phyloP scores from a whole-genome alignment of 768 basidiomycete species.

The Cystofilobasidium capitatum region DNA sequence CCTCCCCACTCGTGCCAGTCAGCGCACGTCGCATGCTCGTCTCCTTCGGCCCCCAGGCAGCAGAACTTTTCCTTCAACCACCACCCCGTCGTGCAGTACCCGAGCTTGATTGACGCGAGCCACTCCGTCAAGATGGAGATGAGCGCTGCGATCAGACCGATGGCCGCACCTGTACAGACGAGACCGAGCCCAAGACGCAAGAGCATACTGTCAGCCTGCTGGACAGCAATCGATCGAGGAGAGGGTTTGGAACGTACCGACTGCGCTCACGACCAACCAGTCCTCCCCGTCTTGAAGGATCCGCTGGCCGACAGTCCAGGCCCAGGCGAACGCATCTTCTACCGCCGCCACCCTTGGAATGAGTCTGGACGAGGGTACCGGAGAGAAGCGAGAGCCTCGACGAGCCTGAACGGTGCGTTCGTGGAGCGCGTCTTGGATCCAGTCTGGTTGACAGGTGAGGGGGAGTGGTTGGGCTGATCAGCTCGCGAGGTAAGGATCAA shows the following conservation, averaged over 20 bases:
- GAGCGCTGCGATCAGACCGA: conserved; percentile 86
- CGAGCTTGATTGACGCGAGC: conserved; percentile 96
- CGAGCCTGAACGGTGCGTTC: conserved; percentile 64
- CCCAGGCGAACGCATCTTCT: conserved; percentile 38
- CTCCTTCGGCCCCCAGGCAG: conserved; percentile 84
- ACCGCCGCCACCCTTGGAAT: conserved; percentile 36
- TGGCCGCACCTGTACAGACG: conserved; percentile 66
- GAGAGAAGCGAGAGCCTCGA: conserved; percentile 43
- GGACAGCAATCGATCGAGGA: background rate
- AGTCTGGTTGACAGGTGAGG: conserved; percentile 51
- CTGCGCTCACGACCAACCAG: conserved; percentile 83
- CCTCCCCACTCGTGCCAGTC: conserved; percentile 87
- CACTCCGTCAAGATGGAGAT: conserved; percentile 93
- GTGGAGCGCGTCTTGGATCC: conserved; percentile 89
- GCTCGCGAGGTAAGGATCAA: background rate
- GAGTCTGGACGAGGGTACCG: conserved; percentile 43
- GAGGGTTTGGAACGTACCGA: conserved; percentile 54
- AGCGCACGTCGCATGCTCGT: conserved; percentile 65
- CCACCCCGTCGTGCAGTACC: conserved; percentile 82
- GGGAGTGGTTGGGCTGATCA: conserved; percentile 2
- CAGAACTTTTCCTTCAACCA: conserved; percentile 98
- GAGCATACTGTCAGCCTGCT: background rate
- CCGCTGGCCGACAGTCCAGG: conserved; percentile 55
- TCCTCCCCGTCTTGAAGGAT: conserved; percentile 65
- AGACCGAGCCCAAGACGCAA: conserved; percentile 6